phyloP scores from a whole-genome alignment of 805 yeast species.

The Maudiozyma turicensis region DNA sequence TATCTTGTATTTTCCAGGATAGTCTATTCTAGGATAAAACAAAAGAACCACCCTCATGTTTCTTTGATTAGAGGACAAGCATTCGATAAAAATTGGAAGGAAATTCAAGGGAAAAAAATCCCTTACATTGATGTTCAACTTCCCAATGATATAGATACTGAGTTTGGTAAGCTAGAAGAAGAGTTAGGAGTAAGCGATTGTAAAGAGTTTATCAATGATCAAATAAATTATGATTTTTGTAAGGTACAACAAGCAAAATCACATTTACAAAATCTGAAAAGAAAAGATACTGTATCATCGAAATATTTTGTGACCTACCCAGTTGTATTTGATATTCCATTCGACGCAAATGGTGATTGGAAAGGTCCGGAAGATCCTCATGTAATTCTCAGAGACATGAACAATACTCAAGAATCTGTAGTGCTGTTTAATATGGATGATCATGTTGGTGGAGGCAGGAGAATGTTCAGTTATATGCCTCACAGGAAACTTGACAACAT shows the following conservation, averaged over 20 bases:
- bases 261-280: conserved; percentile 10
- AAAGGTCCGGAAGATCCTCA: conserved; percentile 8
- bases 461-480: conserved; percentile 4
- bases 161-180: conserved; percentile 17
- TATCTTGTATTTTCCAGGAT: conserved; percentile 33
- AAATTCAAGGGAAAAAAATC: conserved; percentile 9
- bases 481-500: conserved; percentile 4
- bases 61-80: conserved; percentile 36
- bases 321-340: conserved; percentile 1
- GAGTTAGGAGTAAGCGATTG: conserved; percentile 21
- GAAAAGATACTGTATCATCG: conserved; percentile 3
- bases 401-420: conserved; percentile 5
- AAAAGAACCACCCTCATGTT: conserved; percentile 6
- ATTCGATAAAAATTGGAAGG: conserved; percentile 38
- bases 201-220: conserved; percentile 12
- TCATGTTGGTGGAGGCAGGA: neutral
- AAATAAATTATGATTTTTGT: conserved; percentile 13
- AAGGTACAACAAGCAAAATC: conserved; percentile 10
- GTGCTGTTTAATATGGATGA: conserved; percentile 6
- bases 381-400: conserved; percentile 1
- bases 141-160: conserved; percentile 20
- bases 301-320: conserved; percentile 6
- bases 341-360: neutral
- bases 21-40: neutral
- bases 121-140: conserved; percentile 23